A percentile compares a stretch with the other conserved stretches of the same genome.
Conservation (phyloP, 768 basidiomycete genomes). For the Cubamyces lactineus region DNA sequence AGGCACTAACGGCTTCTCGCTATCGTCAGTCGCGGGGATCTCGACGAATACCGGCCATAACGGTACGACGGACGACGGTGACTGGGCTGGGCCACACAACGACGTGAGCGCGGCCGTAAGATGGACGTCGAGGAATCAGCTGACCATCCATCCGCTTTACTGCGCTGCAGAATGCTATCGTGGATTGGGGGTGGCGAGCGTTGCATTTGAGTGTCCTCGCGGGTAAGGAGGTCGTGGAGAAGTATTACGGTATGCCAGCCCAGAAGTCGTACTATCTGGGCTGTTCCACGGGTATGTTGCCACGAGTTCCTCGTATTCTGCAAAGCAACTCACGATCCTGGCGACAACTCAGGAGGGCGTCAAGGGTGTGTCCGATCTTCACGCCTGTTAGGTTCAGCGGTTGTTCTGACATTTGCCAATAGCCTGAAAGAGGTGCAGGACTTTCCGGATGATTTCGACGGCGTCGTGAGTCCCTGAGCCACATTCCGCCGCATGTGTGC, state of each 20-base stretch:
- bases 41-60: conserved; percentile 33
- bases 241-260: conserved; percentile 30
- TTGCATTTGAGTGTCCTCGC: conserved; percentile 33
- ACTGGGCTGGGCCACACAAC: conserved; percentile 31
- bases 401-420: neutral
- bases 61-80: conserved; percentile 17
- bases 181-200: conserved; percentile 35
- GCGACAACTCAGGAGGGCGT: conserved; percentile 29
- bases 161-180: conserved; percentile 31
- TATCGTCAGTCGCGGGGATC: conserved; percentile 28
- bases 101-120: conserved; percentile 20
- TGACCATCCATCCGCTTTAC: neutral
- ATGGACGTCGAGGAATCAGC: conserved; percentile 1
- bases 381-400: neutral
- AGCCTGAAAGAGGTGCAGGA: conserved; percentile 31
- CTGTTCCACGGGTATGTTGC: conserved; percentile 33
- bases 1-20: neutral
- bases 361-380: conserved; percentile 29
- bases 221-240: conserved; percentile 33
- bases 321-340: neutral
- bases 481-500: neutral
- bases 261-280: conserved; percentile 37
- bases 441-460: conserved; percentile 41
- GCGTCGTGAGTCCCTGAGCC: conserved; percentile 28
- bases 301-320: neutral